These are phyloP conservation scores for Fusarium sp. DNA, from an alignment of 2,329 filamentous ascomycete genomes.

Conservation along the genomic window DNA sequence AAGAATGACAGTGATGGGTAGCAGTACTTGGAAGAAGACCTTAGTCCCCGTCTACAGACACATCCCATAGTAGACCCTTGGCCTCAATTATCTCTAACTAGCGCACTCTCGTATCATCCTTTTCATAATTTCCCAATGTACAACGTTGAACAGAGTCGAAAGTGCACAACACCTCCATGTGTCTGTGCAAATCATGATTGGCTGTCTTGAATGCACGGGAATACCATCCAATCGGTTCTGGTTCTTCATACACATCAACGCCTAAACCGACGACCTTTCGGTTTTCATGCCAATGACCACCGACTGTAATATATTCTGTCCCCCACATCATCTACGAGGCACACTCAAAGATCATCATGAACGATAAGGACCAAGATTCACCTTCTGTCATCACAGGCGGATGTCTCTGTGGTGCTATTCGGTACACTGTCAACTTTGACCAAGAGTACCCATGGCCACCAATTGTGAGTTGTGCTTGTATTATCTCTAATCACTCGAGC, in stretches of 20 bases:
- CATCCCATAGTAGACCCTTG: background rate
- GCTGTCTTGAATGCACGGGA: background rate
- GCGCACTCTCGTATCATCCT: background rate
- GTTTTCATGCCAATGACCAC: background rate
- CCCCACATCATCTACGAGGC: no score
- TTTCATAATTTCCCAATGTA: background rate
- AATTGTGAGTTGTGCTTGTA: background rate
- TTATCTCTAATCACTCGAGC: background rate
- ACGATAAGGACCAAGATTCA: background rate
- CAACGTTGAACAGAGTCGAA: background rate
- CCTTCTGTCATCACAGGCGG: conserved; percentile 9
- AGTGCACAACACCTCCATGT: background rate
- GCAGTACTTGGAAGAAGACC: background rate
- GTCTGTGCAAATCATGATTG: background rate
- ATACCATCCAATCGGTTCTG: background rate
- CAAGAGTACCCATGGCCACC: conserved; percentile 3
- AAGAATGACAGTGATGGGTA: background rate
- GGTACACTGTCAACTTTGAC: conserved; percentile 9
- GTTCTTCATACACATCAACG: background rate
- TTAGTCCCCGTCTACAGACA: background rate
- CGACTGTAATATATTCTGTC: background rate
- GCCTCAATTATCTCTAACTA: background rate
- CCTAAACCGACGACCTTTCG: background rate
- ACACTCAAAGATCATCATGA: background rate
- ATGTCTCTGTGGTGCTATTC: conserved; percentile 17